These are phyloP conservation scores for Aspergillus ochraceoroseus DNA, from an alignment of 2,329 filamentous ascomycete species.

Conservation along the genomic window DNA sequence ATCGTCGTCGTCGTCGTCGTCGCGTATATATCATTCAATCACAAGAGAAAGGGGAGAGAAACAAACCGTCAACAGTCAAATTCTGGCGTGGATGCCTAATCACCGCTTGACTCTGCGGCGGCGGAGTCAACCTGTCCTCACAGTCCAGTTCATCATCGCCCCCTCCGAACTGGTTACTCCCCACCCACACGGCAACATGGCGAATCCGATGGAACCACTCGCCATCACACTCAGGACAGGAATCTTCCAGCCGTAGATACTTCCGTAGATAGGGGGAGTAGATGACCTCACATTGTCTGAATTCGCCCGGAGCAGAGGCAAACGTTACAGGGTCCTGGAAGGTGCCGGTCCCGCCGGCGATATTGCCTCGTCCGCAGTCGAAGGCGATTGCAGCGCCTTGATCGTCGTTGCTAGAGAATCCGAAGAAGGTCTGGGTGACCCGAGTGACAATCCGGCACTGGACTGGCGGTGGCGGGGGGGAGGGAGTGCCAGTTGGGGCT, in stretches of 20 bases:
- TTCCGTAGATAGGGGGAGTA: conserved; percentile 46
- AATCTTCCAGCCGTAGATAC: conserved; percentile 40
- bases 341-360: conserved; percentile 44
- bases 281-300: conserved; percentile 43
- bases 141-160: conserved; percentile 36
- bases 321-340: conserved; percentile 44
- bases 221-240: conserved; percentile 31
- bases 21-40: too few species aligned
- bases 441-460: conserved; percentile 11
- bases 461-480: not conserved
- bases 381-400: conserved; percentile 36
- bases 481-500: not conserved
- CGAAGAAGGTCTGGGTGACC: conserved; percentile 41
- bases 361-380: conserved; percentile 35
- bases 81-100: conserved; percentile 29
- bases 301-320: conserved; percentile 41
- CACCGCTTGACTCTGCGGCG: conserved; percentile 24
- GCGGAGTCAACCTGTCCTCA: conserved; percentile 35
- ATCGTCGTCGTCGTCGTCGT: too few species aligned
- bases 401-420: conserved; percentile 40
- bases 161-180: conserved; percentile 29
- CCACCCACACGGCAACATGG: conserved; percentile 42
- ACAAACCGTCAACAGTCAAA: conserved; percentile 34
- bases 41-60: not conserved
- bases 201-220: conserved; percentile 19